These are phyloP conservation scores for Sphagnum fallax DNA, from an alignment of 228 moss, liverwort and hornwort species.

Conservation along the genomic window DNA sequence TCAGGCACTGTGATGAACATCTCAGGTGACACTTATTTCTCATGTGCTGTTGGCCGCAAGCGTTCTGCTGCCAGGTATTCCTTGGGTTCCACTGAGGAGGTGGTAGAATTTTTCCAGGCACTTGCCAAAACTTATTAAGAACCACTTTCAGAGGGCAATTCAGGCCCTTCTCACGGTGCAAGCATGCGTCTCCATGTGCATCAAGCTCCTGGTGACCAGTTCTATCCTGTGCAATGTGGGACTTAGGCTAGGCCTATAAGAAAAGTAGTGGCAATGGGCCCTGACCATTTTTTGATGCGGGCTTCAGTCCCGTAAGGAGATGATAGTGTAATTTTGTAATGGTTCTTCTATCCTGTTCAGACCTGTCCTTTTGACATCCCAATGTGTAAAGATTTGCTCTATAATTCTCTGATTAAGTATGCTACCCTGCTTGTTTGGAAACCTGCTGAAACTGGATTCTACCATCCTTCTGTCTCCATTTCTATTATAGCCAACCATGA, in stretches of 20 bases:
- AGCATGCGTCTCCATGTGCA: background rate
- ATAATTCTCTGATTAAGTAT: no score
- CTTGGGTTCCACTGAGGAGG: slow-evolving; percentile 64
- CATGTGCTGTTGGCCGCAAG: slow-evolving; percentile 76
- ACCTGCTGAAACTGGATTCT: no score
- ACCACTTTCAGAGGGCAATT: background rate
- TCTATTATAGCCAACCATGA: no score
- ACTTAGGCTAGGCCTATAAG: slow-evolving; percentile 2
- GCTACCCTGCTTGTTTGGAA: no score
- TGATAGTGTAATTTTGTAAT: slow-evolving; percentile 7
- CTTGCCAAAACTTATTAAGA: slow-evolving; percentile 25
- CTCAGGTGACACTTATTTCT: slow-evolving; percentile 56
- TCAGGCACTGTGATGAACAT: slow-evolving; percentile 25
- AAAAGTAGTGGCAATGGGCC: background rate
- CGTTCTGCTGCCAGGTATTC: slow-evolving; percentile 71
- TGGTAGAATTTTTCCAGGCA: slow-evolving; percentile 47
- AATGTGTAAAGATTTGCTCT: slow-evolving; percentile 1
- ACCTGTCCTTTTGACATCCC: background rate
- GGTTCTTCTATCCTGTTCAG: slow-evolving; percentile 1
- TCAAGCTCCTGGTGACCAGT: background rate
- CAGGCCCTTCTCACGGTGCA: background rate
- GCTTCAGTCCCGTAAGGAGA: slow-evolving; percentile 1
- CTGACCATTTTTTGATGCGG: slow-evolving; percentile 2
- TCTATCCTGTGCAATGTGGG: background rate
- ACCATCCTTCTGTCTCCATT: no score